Evolutionary conservation across 1,139 yeast species (phyloP), one percentile per base, ranked within the genome.

Genomic region (Yamadazyma spencermartinsiae): DNA sequence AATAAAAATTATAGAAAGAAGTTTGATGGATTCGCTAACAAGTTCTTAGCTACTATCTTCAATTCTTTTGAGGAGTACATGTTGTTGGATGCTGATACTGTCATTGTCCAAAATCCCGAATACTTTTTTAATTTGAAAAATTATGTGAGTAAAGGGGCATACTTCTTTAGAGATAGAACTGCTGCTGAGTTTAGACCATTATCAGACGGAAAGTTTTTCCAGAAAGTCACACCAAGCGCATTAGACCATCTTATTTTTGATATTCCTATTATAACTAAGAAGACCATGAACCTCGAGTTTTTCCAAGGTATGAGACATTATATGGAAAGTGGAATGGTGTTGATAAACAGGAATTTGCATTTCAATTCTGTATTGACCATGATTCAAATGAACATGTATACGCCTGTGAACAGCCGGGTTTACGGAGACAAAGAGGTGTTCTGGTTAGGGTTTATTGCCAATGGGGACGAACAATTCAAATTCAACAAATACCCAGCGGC

Each of bases 341-440:
- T 59, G 31, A 51, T 65, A 10, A 55, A 65, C 40, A 43, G 66
- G 38, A 48, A 51, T 33, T 35, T 52, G 13, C 71, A 65, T 48
- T 65, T 61, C 38, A 51, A 48, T 33, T 52, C 66, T 2, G 43
- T 62, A 4, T 41, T 64, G 23, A 52, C 63, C 50, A 54, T 61
- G 56, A 41, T 58, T 13, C 65, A 62, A 45, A 46, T 65, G 35
- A 57, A 60, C 36, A 57, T 65, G 40, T 51, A 53, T 29, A 38
- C 44, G 14, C 59, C 67, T 1, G 60, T 57, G 2, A 44, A 49
- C 7, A 38, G 43, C 4, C 51, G 66, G 42, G 53, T 55, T 12
- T 60, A 60, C 42, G 68, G 68, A 8, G 71, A 63, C 44, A 64
- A 64, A 40, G 71, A 65, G 42, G 43, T 63, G 10, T 63, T 63